Conservation (phyloP, 202 grass and related monocot species). For the Tripidium arundinaceum region DNA sequence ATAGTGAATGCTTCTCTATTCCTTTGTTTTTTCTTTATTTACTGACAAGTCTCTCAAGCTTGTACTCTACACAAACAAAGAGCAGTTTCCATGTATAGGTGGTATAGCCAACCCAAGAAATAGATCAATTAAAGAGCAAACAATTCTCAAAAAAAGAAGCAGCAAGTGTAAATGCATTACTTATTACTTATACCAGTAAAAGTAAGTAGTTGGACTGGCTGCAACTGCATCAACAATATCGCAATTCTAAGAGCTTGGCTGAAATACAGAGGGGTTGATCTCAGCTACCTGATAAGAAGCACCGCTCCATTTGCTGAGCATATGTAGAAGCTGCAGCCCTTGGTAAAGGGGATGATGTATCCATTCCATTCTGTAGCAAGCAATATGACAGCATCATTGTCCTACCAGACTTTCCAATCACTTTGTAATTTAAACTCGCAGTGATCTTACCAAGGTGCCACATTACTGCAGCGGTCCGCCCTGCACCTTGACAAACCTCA, state of each 20-base stretch:
- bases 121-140: neutral
- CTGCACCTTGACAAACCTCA: slow-evolving; percentile 50
- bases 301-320: slow-evolving; percentile 44
- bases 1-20: neutral
- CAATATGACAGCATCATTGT: slow-evolving; percentile 17
- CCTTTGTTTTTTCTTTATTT: neutral
- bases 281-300: slow-evolving; percentile 63
- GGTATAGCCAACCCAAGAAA: neutral
- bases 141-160: neutral
- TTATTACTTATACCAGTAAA: neutral
- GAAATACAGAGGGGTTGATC: neutral
- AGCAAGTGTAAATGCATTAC: neutral
- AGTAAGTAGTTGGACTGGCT: neutral
- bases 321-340: slow-evolving; percentile 65
- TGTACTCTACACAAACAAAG: neutral
- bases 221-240: neutral
- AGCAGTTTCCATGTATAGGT: neutral
- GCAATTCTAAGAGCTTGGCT: slow-evolving; percentile 3
- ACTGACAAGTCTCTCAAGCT: neutral
- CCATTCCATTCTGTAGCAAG: slow-evolving; percentile 81
- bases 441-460: slow-evolving; percentile 82
- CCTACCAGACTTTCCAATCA: neutral
- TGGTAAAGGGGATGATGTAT: slow-evolving; percentile 60
- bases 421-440: slow-evolving; percentile 15
- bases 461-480: slow-evolving; percentile 42